Evolutionary conservation across 495 filamentous ascomycete species (phyloP), one percentile per base, ranked within the genome.

Genomic region (Penicillium crystallinum): DNA sequence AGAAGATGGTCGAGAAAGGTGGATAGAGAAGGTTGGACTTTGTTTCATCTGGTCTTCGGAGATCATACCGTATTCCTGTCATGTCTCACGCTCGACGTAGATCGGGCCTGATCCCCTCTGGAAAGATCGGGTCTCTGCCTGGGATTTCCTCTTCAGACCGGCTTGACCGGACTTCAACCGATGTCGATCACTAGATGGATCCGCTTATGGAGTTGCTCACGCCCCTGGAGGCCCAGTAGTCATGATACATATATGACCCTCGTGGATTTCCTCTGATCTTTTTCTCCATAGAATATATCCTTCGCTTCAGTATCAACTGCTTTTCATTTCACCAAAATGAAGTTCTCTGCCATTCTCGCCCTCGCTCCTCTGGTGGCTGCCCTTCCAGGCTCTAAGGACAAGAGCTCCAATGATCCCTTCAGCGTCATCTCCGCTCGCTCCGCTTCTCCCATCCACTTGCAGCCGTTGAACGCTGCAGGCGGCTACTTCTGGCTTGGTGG

Each of bases 401-500:
- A 62, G 44, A 36, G 45, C 39, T 53, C 52, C 35, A 50, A 58
- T 30, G 46, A 35, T 40, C 17, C 55, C 25, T 68, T 70, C 51
- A 30, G 55, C 31, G 58, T 68, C 33, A 63, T 61, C n/a, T 60
- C 69, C 38, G 60, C 61, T 40, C 68, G 57, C 43, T 72, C 66
- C 41, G 66, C 59, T 52, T 69, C 62, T 17, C 64, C 64, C 22
- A 62, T 71, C 46, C 67, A 73, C 49, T 52, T 65, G 40, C 55
- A 56, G 38, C 49, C 65, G 30, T 42, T 73, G 46, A 70, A 59
- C 30, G 70, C 70, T 27, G 55, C 58, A 25, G 67, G 63, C 36
- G 21, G 44, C 35, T 37, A 58, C 44, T 72, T 73, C 63, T 73
- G 52, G 45, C 57, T 73, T 38, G 70, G 69, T 4, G 66, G 65